Base-by-base conservation (phyloP, 163 green algal species). In the Picocystis sp. region DNA sequence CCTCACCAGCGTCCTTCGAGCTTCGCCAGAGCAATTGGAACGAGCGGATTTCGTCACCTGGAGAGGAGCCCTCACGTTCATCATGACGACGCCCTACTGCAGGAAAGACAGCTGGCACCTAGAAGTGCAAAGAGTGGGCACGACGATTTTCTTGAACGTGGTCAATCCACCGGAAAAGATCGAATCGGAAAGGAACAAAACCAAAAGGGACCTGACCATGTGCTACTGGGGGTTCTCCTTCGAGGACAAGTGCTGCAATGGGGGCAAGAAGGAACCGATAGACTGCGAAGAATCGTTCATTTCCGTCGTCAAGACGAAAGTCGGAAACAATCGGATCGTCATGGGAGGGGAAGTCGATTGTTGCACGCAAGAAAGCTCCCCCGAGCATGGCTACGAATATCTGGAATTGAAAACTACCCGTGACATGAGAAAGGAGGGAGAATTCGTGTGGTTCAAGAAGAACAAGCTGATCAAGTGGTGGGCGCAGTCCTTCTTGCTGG, bases 391-490 rank as follows among this genome's bases (percentile, higher is more conserved):
- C 24, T 33, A 29, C 5, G 13, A 29, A 2, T 66, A 62, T 42
- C 21, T 66, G 38, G 59, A 66, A 44, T 35, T 66, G 13, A 66
- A 66, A 49, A 66, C 59, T 11, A 57, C 43, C 13, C 45, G 59
- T 23, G 21, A 58, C 35, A 61, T 66, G 45, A 34, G 56, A 14
- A 56, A 41, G 10, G 15, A 43, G 25, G 35, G 24, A 33, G 35
- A 61, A 24, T 44, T 61, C 15, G 25, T 19, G 52, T 29, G 23
- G 24, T 66, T 66, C 35, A 54, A 66, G 22, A 24, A 34, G 19
- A 24, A 57, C 22, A 66, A 66, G 52, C 44, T 66, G 8, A 22
- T 66, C 8, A 61, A 60, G 38, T 61, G 52, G 52, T 66, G 59
- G 59, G 59, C 52, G 25, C 59, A 66, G 51, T 60, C 50, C 43